Evolutionary conservation across 2,329 filamentous ascomycete species (phyloP).

Genomic region (Lithohypha guttulata): DNA sequence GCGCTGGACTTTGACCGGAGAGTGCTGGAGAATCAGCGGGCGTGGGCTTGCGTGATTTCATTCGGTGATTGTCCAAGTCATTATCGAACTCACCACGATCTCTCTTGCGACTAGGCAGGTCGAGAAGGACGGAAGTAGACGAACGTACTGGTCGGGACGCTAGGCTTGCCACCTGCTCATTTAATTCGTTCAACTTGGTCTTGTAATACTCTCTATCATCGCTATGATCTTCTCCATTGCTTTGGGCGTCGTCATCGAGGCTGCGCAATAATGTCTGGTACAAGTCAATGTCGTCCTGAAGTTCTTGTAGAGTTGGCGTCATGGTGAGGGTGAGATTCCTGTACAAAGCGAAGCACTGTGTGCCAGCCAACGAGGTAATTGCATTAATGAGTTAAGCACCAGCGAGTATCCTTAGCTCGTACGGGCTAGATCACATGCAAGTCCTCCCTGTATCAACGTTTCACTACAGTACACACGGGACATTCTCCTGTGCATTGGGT

Average conservation of each 20-base stretch:
- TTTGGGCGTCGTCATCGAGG: background rate
- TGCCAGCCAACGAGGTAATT: too few relatives aligned
- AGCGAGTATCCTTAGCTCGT: too few relatives aligned
- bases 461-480: too few relatives aligned
- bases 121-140: background rate
- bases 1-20: too few relatives aligned
- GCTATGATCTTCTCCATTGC: slow-evolving; percentile 1
- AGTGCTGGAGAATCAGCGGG: slow-evolving; percentile 14
- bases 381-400: too few relatives aligned
- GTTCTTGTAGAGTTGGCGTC: slow-evolving; percentile 2
- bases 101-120: slow-evolving; percentile 16
- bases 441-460: too few relatives aligned
- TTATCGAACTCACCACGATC: slow-evolving; percentile 12
- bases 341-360: too few relatives aligned
- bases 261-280: background rate
- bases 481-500: too few relatives aligned
- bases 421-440: too few relatives aligned
- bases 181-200: slow-evolving; percentile 2
- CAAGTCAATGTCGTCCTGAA: slow-evolving; percentile 8
- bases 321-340: too few relatives aligned
- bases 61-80: slow-evolving; percentile 6
- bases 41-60: slow-evolving; percentile 20
- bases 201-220: slow-evolving; percentile 1
- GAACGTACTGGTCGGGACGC: background rate
- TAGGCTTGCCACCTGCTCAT: slow-evolving; percentile 1